Evolutionary conservation across 768 basidiomycete genomes (phyloP).

Genomic region (Hemileccinum impolitum): DNA sequence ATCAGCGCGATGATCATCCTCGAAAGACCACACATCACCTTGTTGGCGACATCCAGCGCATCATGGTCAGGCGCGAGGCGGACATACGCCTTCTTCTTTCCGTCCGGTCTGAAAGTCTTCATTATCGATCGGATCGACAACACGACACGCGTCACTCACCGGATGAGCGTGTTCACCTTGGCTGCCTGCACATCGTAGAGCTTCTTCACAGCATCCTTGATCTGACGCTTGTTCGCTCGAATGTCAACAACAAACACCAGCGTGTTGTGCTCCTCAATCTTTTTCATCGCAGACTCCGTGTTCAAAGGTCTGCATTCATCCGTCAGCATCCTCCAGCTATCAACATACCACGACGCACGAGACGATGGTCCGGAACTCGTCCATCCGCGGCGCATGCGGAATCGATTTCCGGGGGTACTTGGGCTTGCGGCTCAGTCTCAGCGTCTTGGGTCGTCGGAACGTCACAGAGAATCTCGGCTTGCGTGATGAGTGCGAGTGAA

Average conservation of each 20-base stretch:
- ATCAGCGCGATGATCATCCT: neutral
- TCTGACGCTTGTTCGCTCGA: constrained; percentile 96
- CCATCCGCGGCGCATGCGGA: constrained; percentile 91
- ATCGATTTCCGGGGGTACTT: constrained; percentile 96
- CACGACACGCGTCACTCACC: constrained; percentile 50
- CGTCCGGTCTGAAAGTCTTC: constrained; percentile 69
- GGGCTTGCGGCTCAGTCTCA: constrained; percentile 77
- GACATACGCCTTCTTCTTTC: constrained; percentile 99
- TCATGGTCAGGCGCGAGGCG: constrained; percentile 94
- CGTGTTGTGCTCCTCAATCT: constrained; percentile 99
- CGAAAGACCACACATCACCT: constrained; percentile 46
- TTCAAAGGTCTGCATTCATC: constrained; percentile 62
- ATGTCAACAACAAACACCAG: constrained; percentile 97
- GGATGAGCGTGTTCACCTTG: constrained; percentile 97
- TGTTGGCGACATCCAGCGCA: constrained; percentile 96
- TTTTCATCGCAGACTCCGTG: constrained; percentile 99
- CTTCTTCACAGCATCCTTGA: constrained; percentile 99
- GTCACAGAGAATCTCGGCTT: constrained; percentile 84
- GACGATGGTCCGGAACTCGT: constrained; percentile 92
- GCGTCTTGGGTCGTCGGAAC: constrained; percentile 96
- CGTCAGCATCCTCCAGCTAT: constrained; percentile 1
- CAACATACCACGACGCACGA: constrained; percentile 51
- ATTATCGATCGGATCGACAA: neutral
- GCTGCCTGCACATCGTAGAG: constrained; percentile 95
- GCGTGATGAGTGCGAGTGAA: constrained; percentile 67